These are phyloP conservation scores for Paspalum notatum DNA, from an alignment of 176 grass and related monocot genomes.

Conservation along the genomic window DNA sequence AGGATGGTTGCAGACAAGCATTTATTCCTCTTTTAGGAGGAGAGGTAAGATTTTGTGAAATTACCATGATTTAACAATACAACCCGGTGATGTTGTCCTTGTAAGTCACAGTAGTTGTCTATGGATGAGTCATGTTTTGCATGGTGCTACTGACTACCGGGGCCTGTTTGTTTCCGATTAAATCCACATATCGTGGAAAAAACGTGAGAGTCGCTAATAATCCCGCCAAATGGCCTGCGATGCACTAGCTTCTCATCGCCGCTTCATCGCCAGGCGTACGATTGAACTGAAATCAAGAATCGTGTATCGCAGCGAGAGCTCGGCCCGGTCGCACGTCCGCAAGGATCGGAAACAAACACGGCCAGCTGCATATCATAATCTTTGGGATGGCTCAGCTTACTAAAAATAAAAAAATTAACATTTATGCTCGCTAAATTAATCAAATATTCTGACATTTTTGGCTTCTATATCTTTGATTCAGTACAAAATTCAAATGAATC, in stretches of 20 bases:
- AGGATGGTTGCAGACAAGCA: constrained; percentile 79
- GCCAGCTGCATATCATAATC: no score
- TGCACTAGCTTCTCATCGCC: no score
- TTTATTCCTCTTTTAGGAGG: constrained; percentile 74
- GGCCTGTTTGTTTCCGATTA: not conserved
- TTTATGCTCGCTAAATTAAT: not conserved
- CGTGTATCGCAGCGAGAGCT: no score
- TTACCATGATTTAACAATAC: not conserved
- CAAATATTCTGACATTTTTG: not conserved
- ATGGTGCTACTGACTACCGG: not conserved
- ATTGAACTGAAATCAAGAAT: no score
- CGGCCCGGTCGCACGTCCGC: no score
- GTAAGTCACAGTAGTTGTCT: not conserved
- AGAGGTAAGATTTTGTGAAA: constrained; percentile 54
- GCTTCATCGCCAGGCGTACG: no score
- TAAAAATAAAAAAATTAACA: no score
- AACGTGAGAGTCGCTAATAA: no score
- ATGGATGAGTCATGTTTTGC: not conserved
- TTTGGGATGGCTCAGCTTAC: no score
- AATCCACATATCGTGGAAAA: not conserved
- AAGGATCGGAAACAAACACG: no score
- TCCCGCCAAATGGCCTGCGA: no score
- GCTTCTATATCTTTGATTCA: not conserved
- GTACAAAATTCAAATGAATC: not conserved
- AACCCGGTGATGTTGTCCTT: not conserved